These are phyloP conservation scores for Phytopythium delawarense DNA, from an alignment of 352 stramenopile species.

Conservation along the genomic window DNA sequence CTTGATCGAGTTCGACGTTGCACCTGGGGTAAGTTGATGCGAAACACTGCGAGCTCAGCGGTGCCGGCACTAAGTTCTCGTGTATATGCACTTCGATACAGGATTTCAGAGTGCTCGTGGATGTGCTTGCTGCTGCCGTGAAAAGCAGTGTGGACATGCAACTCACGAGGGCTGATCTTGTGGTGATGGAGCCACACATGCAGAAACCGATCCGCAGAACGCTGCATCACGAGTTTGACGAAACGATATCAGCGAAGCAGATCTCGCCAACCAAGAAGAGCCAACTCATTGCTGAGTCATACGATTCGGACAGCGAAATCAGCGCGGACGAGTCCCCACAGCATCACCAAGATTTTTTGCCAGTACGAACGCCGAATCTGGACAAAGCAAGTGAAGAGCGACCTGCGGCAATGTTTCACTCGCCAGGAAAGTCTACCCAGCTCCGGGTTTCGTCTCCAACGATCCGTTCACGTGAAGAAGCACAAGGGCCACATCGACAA, in stretches of 20 bases:
- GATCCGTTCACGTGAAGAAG: background rate
- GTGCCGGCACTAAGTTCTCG: background rate
- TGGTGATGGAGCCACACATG: background rate
- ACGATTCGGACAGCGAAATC: background rate
- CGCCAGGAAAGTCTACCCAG: background rate
- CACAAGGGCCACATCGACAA: too few relatives aligned
- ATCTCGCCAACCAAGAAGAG: background rate
- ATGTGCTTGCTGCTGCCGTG: background rate
- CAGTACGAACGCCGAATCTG: background rate
- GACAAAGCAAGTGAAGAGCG: background rate
- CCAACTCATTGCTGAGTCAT: background rate
- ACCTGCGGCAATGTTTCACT: background rate
- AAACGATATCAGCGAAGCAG: background rate
- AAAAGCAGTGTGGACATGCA: background rate
- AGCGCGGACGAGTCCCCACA: too few relatives aligned
- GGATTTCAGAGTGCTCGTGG: background rate
- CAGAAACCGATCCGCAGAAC: background rate
- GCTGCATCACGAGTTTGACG: background rate
- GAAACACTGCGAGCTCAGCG: background rate
- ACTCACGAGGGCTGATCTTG: background rate
- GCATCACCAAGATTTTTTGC: background rate
- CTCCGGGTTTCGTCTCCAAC: background rate
- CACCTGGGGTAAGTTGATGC: background rate
- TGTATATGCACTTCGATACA: background rate
- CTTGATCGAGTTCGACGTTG: background rate